Base-by-base conservation (phyloP, 164 flowering plant genomes). In the Magnolia kwangsiensis region DNA sequence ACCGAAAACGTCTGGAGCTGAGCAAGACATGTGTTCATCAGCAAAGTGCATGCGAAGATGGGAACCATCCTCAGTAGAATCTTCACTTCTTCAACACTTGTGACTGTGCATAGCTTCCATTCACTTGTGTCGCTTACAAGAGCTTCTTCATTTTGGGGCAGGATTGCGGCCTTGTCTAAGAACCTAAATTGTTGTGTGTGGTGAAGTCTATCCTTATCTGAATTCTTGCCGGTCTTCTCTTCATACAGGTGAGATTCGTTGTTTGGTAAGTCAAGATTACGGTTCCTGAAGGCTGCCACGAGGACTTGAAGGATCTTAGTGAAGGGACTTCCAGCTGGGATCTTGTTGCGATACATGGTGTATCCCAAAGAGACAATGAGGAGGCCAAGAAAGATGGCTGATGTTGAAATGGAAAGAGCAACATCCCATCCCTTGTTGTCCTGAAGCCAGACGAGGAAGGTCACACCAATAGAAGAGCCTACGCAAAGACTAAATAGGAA, bases 1-100 rank as follows among this genome's bases (percentile, higher is more conserved):
- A 88, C 73, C 19, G 90, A 85, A 78, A 88, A 86, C 1, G 91
- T 86, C 68, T 85, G 88, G 20, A 88, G 88, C 72, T 88, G 91
- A 61, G 91, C 89, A 1, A 88, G 78, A 74, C 89, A 87, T 50
- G 86, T 86, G 50, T 86, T 83, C 88, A 88, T 84, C 64, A 84
- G 77, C 13, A 88, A 83, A 8, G 89, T 83, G 83, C 87, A 80
- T 4, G 80, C 68, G 68, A 88, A 86, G 18, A 88, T 82, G 9
- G 90, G 89, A 4, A 84, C 18, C 78, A 88, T 76, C 68, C 85
- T 79, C 20, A 83, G 75, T 6, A 88, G 29, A 66, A 81, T 80
- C 75, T 88, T 86, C 11, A 87, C 87, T 45, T 88, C 87, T 71
- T 86, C 89, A 21, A 88, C 89, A 84, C 86, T 84, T 3, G 88